Evolutionary conservation across 163 green algal genomes (phyloP), one percentile per base, ranked within the genome.

Genomic region (Scenedesmus sp.): DNA sequence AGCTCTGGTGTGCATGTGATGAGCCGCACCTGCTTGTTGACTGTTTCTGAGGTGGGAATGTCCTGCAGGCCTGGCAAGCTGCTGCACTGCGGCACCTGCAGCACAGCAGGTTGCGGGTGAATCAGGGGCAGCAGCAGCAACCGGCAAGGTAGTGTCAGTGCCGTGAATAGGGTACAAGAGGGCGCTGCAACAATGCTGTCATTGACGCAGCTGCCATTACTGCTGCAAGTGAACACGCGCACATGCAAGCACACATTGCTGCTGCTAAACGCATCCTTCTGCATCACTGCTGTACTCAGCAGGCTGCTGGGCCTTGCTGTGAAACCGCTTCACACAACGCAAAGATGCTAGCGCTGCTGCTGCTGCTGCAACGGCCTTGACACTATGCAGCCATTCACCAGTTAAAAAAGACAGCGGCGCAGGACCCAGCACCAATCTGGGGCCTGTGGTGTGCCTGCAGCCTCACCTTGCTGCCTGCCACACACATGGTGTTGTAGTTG

Each of bases 401-500:
- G 62, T 15, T 70, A 15, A 12, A 70, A 20, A 70, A 70, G 62
- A 12, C 62, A 70, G 62, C 62, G 62, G 10, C 10, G 62, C 10
- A 70, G 62, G 62, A 20, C 10, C n/a, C 8, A 26, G 74, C 74
- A 82, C 74, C 20, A 9, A 9, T 9, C 74, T 13, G 16, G 54
- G 7, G 1, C 18, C 52, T 12, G 7, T 64, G 81, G 10, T 34
- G 54, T 87, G 6, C 55, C 20, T 15, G 82, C 82, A 52, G 55
- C 82, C 52, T 73, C 56, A 92, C 89, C 81, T 89, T 89, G 89
- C 89, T 92, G 64, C 81, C 82, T 9, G 16, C n/a, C 6, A 84
- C 81, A 88, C 89, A 92, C 82, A 92, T 89, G 9, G 54, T 92
- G 55, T 76, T 89, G 46, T 85, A 70, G 66, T 84, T 92, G 20